A percentile compares a stretch with the other conserved stretches of the same genome.
phyloP scores from a whole-genome alignment of 768 basidiomycete species.

The Pleurotus platypus region DNA sequence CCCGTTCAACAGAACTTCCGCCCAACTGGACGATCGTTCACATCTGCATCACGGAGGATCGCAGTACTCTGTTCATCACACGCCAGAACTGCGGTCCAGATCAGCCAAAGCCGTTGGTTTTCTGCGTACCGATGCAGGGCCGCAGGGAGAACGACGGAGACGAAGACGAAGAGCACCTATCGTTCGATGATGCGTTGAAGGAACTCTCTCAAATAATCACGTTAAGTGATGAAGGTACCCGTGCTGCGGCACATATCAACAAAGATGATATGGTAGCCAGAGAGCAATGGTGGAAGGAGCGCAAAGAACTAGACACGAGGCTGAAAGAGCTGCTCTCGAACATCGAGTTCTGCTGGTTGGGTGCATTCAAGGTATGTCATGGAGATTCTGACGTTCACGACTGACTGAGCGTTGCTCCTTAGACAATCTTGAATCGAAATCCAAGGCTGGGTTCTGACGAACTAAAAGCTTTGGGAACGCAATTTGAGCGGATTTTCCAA shows the following conservation, averaged over 20 bases:
- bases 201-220: constrained; percentile 81
- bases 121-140: constrained; percentile 86
- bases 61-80: constrained; percentile 77
- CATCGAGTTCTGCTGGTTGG: constrained; percentile 96
- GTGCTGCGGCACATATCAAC: constrained; percentile 67
- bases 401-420: constrained; percentile 2
- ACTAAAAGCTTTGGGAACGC: constrained; percentile 55
- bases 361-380: constrained; percentile 85
- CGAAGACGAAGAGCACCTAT: constrained; percentile 65
- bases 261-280: constrained; percentile 62
- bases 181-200: constrained; percentile 65
- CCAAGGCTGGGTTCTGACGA: constrained; percentile 37
- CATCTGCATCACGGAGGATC: constrained; percentile 80
- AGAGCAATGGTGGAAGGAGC: constrained; percentile 83
- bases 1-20: constrained; percentile 51
- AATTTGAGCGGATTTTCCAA: constrained; percentile 75
- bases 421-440: constrained; percentile 64
- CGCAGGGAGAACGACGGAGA: constrained; percentile 69
- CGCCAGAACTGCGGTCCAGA: constrained; percentile 59
- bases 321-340: constrained; percentile 73
- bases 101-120: constrained; percentile 59
- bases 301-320: constrained; percentile 72
- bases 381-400: not conserved
- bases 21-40: constrained; percentile 80
- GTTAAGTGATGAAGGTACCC: constrained; percentile 74